Conservation (phyloP, 139 green algal genomes). For the Parachlorella kessleri region DNA sequence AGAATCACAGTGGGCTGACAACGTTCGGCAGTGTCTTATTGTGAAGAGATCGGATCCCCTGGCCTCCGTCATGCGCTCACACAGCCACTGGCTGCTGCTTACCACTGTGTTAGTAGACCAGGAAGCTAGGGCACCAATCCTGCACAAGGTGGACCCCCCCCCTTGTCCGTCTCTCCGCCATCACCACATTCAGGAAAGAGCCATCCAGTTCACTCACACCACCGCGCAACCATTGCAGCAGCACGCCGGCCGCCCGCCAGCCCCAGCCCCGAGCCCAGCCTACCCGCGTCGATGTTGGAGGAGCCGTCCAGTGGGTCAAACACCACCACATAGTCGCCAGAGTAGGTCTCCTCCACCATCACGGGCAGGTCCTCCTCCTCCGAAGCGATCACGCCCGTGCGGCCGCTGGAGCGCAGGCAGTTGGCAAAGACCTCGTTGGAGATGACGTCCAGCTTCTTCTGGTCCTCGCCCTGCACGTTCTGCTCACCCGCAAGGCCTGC, state of each 20-base stretch:
- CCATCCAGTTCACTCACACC: too few species aligned
- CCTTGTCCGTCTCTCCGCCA: too few species aligned
- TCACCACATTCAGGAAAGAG: too few species aligned
- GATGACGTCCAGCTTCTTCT: conserved; percentile 99
- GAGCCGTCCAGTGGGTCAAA: conserved; percentile 99
- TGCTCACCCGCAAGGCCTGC: conserved; percentile 59
- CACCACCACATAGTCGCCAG: conserved; percentile 96
- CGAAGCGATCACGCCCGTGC: conserved; percentile 86
- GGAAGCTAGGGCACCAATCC: too few species aligned
- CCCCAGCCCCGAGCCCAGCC: background rate
- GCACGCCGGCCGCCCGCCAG: background rate
- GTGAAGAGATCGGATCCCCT: too few species aligned
- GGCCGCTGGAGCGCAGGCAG: conserved; percentile 66
- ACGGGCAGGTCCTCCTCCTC: conserved; percentile 98
- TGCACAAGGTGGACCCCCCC: too few species aligned
- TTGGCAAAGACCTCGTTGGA: conserved; percentile 98
- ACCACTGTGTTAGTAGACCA: too few species aligned
- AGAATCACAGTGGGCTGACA: too few species aligned
- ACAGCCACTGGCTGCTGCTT: too few species aligned
- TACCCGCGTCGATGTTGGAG: conserved; percentile 97
- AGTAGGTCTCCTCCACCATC: conserved; percentile 93
- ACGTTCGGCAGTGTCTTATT: too few species aligned
- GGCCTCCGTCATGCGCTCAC: too few species aligned
- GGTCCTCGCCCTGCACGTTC: conserved; percentile 90
- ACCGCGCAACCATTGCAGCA: too few species aligned